Percentiles rank a stretch among this genome's conserved stretches.
phyloP scores from a whole-genome alignment of 192 early-diverging fungal genomes.

The Linnemannia schmuckeri region DNA sequence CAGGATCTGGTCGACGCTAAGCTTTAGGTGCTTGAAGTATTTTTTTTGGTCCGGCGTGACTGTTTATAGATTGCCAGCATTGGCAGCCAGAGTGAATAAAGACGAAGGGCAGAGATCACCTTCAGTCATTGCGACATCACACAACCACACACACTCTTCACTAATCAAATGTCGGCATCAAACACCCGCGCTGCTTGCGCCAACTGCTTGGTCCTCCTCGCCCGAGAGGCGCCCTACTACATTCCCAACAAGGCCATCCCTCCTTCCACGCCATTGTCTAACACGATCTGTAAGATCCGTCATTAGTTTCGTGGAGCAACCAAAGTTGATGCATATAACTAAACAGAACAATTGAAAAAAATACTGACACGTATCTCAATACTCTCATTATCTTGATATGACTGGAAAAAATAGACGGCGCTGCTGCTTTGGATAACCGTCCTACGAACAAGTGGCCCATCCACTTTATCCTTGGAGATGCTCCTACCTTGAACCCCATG shows the following conservation, averaged over 20 bases:
- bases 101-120: background rate
- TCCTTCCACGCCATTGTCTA: constrained; percentile 42
- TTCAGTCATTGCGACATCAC: background rate
- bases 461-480: constrained; percentile 45
- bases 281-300: constrained; percentile 44
- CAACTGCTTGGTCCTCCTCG: constrained; percentile 41
- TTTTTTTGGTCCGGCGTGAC: background rate
- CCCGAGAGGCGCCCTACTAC: constrained; percentile 36
- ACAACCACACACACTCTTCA: background rate
- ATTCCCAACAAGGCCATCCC: constrained; percentile 39
- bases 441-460: constrained; percentile 46
- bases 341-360: background rate
- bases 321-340: background rate
- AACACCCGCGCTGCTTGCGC: constrained; percentile 46
- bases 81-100: background rate
- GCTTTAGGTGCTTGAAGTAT: background rate
- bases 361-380: background rate
- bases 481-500: constrained; percentile 38
- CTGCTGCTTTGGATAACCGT: constrained; percentile 50
- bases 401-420: constrained; percentile 23
- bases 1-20: background rate
- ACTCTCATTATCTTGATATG: background rate
- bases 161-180: constrained; percentile 23
- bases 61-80: background rate
- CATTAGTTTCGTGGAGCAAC: background rate